phyloP scores from a whole-genome alignment of 305 asterid species.

The Rubia balearica region DNA sequence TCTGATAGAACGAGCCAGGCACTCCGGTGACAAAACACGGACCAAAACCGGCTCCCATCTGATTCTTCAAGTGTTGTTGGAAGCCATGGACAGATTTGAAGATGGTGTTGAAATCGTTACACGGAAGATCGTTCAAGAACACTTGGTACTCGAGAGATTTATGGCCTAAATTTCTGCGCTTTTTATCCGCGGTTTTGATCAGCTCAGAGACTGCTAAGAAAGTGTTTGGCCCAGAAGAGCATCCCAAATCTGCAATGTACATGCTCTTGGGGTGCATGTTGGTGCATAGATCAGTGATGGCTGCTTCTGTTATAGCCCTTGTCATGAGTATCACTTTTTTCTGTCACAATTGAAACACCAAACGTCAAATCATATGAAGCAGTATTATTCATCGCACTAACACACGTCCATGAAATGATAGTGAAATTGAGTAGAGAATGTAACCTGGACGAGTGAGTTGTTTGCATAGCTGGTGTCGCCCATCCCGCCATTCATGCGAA shows the following conservation, averaged over 20 bases:
- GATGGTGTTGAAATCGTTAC: conserved; percentile 24
- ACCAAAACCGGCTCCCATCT: conserved; percentile 15
- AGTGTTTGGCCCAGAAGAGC: conserved; percentile 28
- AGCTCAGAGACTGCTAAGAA: conserved; percentile 16
- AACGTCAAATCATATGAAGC: background rate
- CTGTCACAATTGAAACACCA: conserved; percentile 3
- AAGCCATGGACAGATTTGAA: conserved; percentile 18
- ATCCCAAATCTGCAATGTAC: conserved; percentile 27
- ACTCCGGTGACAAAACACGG: conserved; percentile 19
- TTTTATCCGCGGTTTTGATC: conserved; percentile 13
- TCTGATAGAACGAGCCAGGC: conserved; percentile 23
- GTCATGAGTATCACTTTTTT: conserved; percentile 22
- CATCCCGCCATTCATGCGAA: conserved; percentile 27
- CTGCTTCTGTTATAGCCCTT: conserved; percentile 18
- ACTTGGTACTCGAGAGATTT: conserved; percentile 18
- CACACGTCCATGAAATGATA: background rate
- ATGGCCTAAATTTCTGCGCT: conserved; percentile 13
- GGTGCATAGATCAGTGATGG: conserved; percentile 12
- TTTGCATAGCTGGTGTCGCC: conserved; percentile 27
- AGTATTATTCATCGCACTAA: background rate
- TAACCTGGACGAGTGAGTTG: conserved; percentile 24
- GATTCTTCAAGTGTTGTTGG: background rate
- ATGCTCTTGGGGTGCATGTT: conserved; percentile 13
- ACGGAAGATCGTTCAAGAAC: conserved; percentile 23
- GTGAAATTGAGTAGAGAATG: background rate